These are phyloP conservation scores for Auricularia heimuer DNA, from an alignment of 768 basidiomycete genomes.

Conservation along the genomic window DNA sequence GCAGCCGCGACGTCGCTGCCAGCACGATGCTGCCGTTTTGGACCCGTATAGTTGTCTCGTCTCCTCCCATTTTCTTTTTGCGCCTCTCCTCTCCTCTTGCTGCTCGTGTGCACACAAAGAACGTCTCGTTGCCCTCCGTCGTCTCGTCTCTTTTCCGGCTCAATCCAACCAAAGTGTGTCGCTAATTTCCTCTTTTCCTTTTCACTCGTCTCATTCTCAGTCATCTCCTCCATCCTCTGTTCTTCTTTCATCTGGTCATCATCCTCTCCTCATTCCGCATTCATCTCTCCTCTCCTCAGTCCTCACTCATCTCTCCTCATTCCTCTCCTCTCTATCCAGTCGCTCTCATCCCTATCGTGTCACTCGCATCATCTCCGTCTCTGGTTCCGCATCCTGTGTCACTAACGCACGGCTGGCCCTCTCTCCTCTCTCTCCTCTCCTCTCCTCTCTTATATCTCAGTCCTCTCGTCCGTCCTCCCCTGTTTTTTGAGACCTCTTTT, in stretches of 20 bases:
- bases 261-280: conserved; percentile 23
- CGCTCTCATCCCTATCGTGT: conserved; percentile 6
- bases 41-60: background rate
- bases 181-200: conserved; percentile 6
- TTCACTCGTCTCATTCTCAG: background rate
- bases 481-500: background rate
- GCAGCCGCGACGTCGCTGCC: background rate
- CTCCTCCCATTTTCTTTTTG: background rate
- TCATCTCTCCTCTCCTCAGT: conserved; percentile 10
- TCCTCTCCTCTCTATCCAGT: background rate
- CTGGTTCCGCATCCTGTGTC: conserved; percentile 14
- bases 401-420: conserved; percentile 12
- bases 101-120: background rate
- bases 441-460: conserved; percentile 13
- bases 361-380: conserved; percentile 2
- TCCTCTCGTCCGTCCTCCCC: conserved; percentile 14
- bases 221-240: conserved; percentile 2
- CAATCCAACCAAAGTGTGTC: background rate
- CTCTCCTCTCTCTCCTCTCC: conserved; percentile 16
- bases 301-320: conserved; percentile 4
- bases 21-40: background rate
- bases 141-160: background rate
- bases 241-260: conserved; percentile 21
- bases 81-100: background rate
- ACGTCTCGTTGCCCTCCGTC: background rate